Conservation (phyloP, 805 yeast species). For the Myxozyma lipomycoides region DNA sequence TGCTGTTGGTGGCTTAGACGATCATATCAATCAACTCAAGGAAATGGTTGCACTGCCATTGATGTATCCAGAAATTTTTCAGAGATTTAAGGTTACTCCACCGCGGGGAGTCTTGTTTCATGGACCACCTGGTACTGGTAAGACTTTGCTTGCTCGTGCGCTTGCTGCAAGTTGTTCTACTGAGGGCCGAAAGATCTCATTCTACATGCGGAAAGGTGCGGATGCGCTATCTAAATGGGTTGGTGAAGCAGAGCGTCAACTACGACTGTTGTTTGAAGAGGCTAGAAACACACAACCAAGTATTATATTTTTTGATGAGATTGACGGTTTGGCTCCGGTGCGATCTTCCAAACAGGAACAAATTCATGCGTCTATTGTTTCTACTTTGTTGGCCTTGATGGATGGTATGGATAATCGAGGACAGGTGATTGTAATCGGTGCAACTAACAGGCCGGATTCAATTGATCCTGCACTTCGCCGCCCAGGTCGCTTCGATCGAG, state of each 20-base stretch:
- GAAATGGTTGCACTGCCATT: conserved; percentile 96
- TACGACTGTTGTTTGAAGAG: conserved; percentile 86
- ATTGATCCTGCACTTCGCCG: conserved; percentile 97
- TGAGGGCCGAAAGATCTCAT: conserved; percentile 79
- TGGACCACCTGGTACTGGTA: conserved; percentile 99
- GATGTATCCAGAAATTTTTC: conserved; percentile 88
- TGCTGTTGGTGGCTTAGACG: conserved; percentile 87
- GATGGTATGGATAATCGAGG: conserved; percentile 99
- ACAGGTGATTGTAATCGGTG: conserved; percentile 96
- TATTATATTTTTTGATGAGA: conserved; percentile 94
- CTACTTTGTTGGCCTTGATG: conserved; percentile 91
- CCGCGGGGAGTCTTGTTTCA: conserved; percentile 97
- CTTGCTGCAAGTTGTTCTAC: conserved; percentile 92
- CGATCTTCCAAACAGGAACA: conserved; percentile 97
- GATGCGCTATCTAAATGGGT: conserved; percentile 98
- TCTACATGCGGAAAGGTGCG: conserved; percentile 98
- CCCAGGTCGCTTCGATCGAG: conserved; percentile 96
- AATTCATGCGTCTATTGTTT: conserved; percentile 94
- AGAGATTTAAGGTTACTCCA: conserved; percentile 85
- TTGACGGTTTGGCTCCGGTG: conserved; percentile 89
- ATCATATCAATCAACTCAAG: conserved; percentile 84
- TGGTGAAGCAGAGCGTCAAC: conserved; percentile 96
- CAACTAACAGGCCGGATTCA: conserved; percentile 95
- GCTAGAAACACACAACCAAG: conserved; percentile 95
- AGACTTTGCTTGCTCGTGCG: conserved; percentile 96